Conservation (phyloP, 352 stramenopile genomes). For the Stramenopiles sp. region DNA sequence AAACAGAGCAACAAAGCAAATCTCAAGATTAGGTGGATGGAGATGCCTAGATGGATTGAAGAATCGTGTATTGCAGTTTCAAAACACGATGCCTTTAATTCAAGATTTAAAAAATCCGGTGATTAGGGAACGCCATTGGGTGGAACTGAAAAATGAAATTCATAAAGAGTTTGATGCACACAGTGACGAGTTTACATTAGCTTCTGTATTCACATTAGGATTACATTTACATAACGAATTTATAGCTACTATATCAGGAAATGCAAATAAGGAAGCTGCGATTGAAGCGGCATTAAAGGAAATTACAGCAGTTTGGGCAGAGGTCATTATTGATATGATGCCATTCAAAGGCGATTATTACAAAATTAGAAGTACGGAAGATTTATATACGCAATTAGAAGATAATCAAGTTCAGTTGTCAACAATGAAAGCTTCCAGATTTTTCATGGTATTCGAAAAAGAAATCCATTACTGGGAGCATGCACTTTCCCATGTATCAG, state of each 20-base stretch:
- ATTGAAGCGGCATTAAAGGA: constrained; percentile 76
- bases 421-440: constrained; percentile 67
- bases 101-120: constrained; percentile 78
- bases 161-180: constrained; percentile 75
- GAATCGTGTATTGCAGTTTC: constrained; percentile 69
- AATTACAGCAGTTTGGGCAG: constrained; percentile 68
- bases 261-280: constrained; percentile 74
- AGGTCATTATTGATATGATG: constrained; percentile 57
- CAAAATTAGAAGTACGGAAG: constrained; percentile 49
- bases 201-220: constrained; percentile 73
- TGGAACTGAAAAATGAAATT: constrained; percentile 32
- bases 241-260: constrained; percentile 76
- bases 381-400: constrained; percentile 51
- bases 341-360: constrained; percentile 69
- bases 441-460: constrained; percentile 63
- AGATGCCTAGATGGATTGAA: constrained; percentile 30
- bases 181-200: constrained; percentile 67
- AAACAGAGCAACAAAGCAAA: constrained; percentile 55
- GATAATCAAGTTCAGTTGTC: constrained; percentile 65
- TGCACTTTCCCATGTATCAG: constrained; percentile 58
- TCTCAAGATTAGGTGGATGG: constrained; percentile 50
- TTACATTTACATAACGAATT: constrained; percentile 58
- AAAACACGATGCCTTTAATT: constrained; percentile 74
- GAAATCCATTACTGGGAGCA: constrained; percentile 72
- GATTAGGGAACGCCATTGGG: constrained; percentile 42